Base-by-base conservation (phyloP, 352 stramenopile species). In the Phytophthora sojae region DNA sequence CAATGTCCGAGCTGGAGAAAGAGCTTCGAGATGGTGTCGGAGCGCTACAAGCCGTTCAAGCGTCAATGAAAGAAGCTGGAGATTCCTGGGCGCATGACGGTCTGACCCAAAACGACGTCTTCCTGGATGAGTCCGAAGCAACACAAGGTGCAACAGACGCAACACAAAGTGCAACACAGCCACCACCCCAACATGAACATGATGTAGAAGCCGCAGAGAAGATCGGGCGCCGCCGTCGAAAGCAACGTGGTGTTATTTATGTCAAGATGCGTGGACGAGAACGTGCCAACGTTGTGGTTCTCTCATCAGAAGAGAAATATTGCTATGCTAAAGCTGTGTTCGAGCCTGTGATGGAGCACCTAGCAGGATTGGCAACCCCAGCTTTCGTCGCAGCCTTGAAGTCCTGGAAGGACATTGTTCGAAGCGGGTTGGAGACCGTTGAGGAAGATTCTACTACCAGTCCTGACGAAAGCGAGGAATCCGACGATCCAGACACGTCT, bases 261-360 rank as follows among this genome's bases (percentile, higher is more conserved):
- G 54, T 61, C n/a, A 61, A 23, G 42, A 23, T 49, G 42, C 42
- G 42, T n/a, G 5, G 42, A 50, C 54, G 32, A 1, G 54, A 61
- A 50, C 11, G 32, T 35, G 30, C 29, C 2, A 50, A 61, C 32
- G 21, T 50, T 15, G 54, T 61, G 6, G 32, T 61, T n/a, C 35
- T 61, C 7, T 61, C 32, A 17, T 60, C 19, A 49, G 54, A 47
- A 47, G 29, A 60, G 54, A 49, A 60, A 14, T 60, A 60, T 30
- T 47, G 30, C 42, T 60, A 60, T 19, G 30, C 32, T 45, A 60
- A 30, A 32, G 29, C 54, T 6, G n/a, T 30, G 11, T 61, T 61
- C 21, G 12, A 61, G 14, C 32, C 54, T 35, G 19, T 61, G 15
- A 47, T 61, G 54, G 32, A 61, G 12, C 15, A 50, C 32, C 19